Evolutionary conservation across 2,329 filamentous ascomycete genomes (phyloP).

Genomic region (Teratosphaeria zuluensis): DNA sequence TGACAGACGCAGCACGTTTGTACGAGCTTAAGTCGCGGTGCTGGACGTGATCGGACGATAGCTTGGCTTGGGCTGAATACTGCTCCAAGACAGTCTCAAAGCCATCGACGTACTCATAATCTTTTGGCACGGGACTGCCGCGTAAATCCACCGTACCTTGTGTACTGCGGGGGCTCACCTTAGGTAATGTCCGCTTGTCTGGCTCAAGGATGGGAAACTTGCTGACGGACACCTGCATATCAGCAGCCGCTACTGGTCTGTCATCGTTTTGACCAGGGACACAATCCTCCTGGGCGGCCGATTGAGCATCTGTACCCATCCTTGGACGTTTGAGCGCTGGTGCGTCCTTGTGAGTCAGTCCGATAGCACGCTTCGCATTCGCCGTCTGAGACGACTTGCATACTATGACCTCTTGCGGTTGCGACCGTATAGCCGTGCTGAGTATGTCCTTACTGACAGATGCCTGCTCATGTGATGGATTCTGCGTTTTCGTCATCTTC

Average conservation of each 20-base stretch:
- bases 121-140: slow-evolving; percentile 22
- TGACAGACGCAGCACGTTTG: neutral
- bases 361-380: neutral
- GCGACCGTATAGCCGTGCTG: neutral
- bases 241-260: neutral
- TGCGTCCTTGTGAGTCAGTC: neutral
- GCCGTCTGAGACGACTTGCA: neutral
- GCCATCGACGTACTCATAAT: slow-evolving; percentile 12
- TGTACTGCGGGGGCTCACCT: slow-evolving; percentile 8
- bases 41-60: slow-evolving; percentile 8
- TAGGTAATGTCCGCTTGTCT: slow-evolving; percentile 2
- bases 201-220: neutral
- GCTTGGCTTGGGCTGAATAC: slow-evolving; percentile 14
- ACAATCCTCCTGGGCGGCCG: too few relatives aligned
- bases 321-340: neutral
- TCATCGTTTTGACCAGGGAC: neutral
- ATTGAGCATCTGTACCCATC: neutral
- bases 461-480: neutral
- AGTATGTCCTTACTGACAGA: neutral
- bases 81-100: slow-evolving; percentile 16
- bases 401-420: neutral
- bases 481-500: neutral
- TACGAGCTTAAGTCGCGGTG: neutral
- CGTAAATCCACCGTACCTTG: slow-evolving; percentile 18
- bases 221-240: neutral